phyloP scores from a whole-genome alignment of 306 rosid genomes.

The Echinosophora koreensis region DNA sequence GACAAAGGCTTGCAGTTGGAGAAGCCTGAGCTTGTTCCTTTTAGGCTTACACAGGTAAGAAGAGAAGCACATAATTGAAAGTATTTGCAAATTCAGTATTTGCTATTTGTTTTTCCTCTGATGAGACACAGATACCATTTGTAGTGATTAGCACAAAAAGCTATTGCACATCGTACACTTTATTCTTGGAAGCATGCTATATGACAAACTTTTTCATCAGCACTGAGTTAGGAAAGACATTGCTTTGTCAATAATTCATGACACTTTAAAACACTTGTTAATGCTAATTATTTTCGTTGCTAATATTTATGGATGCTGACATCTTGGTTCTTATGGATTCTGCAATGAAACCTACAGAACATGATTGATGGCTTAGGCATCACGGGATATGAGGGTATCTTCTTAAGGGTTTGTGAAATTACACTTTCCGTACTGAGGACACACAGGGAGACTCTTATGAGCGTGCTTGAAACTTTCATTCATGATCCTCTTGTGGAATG shows the following conservation, averaged over 20 bases:
- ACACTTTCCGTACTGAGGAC: constrained; percentile 93
- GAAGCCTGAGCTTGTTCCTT: constrained; percentile 98
- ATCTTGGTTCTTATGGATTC: constrained; percentile 46
- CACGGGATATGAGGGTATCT: constrained; percentile 92
- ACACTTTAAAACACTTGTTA: constrained; percentile 19
- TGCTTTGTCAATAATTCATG: constrained; percentile 19
- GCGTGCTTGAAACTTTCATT: constrained; percentile 96
- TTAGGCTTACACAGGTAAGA: constrained; percentile 94
- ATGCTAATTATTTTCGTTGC: constrained; percentile 38
- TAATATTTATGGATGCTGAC: constrained; percentile 32
- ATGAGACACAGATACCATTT: constrained; percentile 4
- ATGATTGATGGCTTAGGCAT: constrained; percentile 98
- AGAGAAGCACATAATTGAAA: constrained; percentile 43
- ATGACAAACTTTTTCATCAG: not conserved
- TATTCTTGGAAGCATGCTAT: constrained; percentile 7
- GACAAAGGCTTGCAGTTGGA: constrained; percentile 97
- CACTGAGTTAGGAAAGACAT: constrained; percentile 23
- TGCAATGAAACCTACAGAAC: constrained; percentile 67
- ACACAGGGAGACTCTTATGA: constrained; percentile 93
- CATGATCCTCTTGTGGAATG: constrained; percentile 99
- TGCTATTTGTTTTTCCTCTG: constrained; percentile 24
- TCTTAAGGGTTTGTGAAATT: constrained; percentile 92
- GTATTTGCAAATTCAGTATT: constrained; percentile 29
- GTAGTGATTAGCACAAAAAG: constrained; percentile 8
- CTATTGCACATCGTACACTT: not conserved